Percentiles rank a stretch among this genome's conserved stretches.
phyloP scores from a whole-genome alignment of 2,329 filamentous ascomycete species.

The Calonectria pauciramosa region DNA sequence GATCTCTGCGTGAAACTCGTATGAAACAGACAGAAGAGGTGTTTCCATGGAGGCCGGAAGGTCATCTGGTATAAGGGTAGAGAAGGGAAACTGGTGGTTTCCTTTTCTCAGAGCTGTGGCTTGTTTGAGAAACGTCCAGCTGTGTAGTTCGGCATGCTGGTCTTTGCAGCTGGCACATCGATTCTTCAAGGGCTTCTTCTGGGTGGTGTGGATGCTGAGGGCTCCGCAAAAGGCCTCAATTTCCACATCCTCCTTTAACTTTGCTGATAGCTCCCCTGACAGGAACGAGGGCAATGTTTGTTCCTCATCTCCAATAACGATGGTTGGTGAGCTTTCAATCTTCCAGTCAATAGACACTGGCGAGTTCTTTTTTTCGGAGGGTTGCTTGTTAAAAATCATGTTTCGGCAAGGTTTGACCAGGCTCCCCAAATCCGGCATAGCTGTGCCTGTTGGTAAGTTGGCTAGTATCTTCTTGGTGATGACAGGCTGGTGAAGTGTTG shows the following conservation, averaged over 20 bases:
- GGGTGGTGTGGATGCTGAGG: background rate
- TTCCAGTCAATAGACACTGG: constrained; percentile 23
- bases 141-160: constrained; percentile 30
- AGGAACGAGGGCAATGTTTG: constrained; percentile 16
- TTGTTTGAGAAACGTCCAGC: constrained; percentile 25
- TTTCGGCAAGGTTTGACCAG: constrained; percentile 25
- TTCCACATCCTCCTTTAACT: constrained; percentile 17
- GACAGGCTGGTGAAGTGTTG: background rate
- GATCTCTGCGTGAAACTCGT: constrained; percentile 79
- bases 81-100: constrained; percentile 79
- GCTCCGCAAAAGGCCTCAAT: constrained; percentile 25
- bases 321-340: constrained; percentile 17
- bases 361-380: background rate
- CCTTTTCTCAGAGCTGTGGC: background rate
- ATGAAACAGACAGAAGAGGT: constrained; percentile 78
- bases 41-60: constrained; percentile 85
- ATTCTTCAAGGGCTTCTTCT: constrained; percentile 35
- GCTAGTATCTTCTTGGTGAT: background rate
- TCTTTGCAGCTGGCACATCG: constrained; percentile 35
- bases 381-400: background rate
- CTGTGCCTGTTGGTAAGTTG: background rate
- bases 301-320: constrained; percentile 16
- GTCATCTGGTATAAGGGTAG: constrained; percentile 84
- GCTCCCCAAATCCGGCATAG: constrained; percentile 24
- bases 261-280: constrained; percentile 15